A percentile compares a stretch with the other conserved stretches of the same genome.
These are phyloP conservation scores for Mycena sanguinolenta DNA, from an alignment of 768 basidiomycete genomes.

Conservation along the genomic window DNA sequence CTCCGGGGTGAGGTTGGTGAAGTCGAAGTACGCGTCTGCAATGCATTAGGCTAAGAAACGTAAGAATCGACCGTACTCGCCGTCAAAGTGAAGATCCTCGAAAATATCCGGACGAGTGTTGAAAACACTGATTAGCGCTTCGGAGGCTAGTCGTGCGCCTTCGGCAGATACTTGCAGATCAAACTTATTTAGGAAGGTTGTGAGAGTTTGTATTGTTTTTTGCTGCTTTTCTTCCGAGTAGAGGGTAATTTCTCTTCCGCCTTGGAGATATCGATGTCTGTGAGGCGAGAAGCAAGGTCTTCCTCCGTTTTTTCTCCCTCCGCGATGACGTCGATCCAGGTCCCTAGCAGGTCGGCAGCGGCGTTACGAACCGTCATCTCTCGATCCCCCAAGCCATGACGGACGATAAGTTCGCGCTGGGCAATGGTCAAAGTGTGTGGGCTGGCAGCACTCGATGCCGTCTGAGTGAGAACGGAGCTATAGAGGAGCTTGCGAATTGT, in stretches of 20 bases:
- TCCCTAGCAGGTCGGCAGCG: slow-evolving; percentile 76
- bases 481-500: slow-evolving; percentile 83
- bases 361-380: slow-evolving; percentile 80
- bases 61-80: slow-evolving; percentile 53
- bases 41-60: neutral
- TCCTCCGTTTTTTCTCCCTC: slow-evolving; percentile 51
- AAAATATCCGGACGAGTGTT: slow-evolving; percentile 73
- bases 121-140: slow-evolving; percentile 83
- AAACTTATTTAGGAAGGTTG: slow-evolving; percentile 68
- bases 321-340: slow-evolving; percentile 79
- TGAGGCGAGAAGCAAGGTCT: slow-evolving; percentile 36
- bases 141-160: slow-evolving; percentile 63
- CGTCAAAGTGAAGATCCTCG: slow-evolving; percentile 76
- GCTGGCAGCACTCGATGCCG: slow-evolving; percentile 59
- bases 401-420: slow-evolving; percentile 83
- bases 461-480: slow-evolving; percentile 60
- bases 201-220: slow-evolving; percentile 52
- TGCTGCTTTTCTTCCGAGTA: slow-evolving; percentile 31
- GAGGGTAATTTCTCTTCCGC: slow-evolving; percentile 39
- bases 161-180: slow-evolving; percentile 66
- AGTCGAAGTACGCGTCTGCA: slow-evolving; percentile 84
- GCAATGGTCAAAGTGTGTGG: slow-evolving; percentile 74
- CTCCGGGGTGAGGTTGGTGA: slow-evolving; percentile 78
- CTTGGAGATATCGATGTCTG: slow-evolving; percentile 40
- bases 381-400: slow-evolving; percentile 89